Base-by-base conservation (phyloP, 345 rosid species). In the Salix koriyanagi region DNA sequence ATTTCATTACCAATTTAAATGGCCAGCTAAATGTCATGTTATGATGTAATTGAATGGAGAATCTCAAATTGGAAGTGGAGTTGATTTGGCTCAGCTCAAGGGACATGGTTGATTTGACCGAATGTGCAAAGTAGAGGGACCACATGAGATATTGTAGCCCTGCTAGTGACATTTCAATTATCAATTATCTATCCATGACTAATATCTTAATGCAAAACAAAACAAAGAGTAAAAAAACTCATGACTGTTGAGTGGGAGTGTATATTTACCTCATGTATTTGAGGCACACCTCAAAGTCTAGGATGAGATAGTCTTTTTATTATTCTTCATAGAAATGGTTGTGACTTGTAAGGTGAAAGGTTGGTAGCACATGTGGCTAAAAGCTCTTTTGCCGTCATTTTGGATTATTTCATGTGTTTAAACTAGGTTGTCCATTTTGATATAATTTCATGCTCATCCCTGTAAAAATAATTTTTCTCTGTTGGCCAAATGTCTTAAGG, bases 401-500 rank as follows among this genome's bases (percentile, higher is more conserved):
- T 42, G 13, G 46, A 42, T 19, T 69, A 18, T 69, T 41, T 69
- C 48, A 52, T 18, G 52, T 65, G 9, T 10, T 28, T 14, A 65
- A 18, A 34, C 28, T 65, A 32, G 52, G 28, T 2, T 32, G 0
- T 69, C 30, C 37, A 34, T 69, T 69, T 15, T 36, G 23, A n/a
- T 25, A 69, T 11, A 14, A 21, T 11, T 30, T 32, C 6, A 15
- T 66, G 18, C 36, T 30, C 18, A 14, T 73, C 44, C n/a, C 21
- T 41, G 48, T 23, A 58, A 65, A 39, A 66, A 69, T 36, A 61
- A 66, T 42, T 81, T 81, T 75, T n/a, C 69, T 76, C 54, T 70
- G 11, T 72, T 67, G 56, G 62, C 67, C 81, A 83, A 86, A 81
- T 76, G 58, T 75, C 61, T 34, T n/a, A 74, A 79, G 65, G 75